A percentile compares a stretch with the other conserved stretches of the same genome.
Evolutionary conservation across 192 early-diverging fungal genomes (phyloP).

Genomic region (Rhizophlyctis rosea): DNA sequence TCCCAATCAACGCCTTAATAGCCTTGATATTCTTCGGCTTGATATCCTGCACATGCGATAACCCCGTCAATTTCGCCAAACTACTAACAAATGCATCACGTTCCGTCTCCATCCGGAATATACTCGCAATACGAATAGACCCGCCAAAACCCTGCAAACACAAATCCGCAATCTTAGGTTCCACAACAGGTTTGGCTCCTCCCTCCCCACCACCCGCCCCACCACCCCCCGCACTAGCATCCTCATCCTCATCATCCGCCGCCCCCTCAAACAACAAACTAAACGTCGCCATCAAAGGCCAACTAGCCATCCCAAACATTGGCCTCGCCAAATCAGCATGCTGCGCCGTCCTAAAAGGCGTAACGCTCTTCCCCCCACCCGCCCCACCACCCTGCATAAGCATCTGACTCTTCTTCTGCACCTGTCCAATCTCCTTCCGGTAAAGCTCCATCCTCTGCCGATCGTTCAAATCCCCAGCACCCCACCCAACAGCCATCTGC

Average conservation of each 20-base stretch:
- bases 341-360: slow-evolving; percentile 41
- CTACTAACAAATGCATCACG: slow-evolving; percentile 89
- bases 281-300: slow-evolving; percentile 58
- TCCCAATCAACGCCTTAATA: slow-evolving; percentile 78
- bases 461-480: slow-evolving; percentile 42
- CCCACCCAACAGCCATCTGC: slow-evolving; percentile 53
- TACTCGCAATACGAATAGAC: slow-evolving; percentile 74
- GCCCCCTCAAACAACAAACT: slow-evolving; percentile 50
- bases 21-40: slow-evolving; percentile 89
- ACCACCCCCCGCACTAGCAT: background rate
- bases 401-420: slow-evolving; percentile 56
- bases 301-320: slow-evolving; percentile 55
- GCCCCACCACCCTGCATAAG: slow-evolving; percentile 27
- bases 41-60: slow-evolving; percentile 82
- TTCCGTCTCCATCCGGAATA: slow-evolving; percentile 88
- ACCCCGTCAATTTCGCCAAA: slow-evolving; percentile 80
- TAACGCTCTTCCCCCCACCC: slow-evolving; percentile 6
- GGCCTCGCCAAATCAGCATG: slow-evolving; percentile 45
- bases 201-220: slow-evolving; percentile 1
- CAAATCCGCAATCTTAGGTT: slow-evolving; percentile 53
- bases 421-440: slow-evolving; percentile 45
- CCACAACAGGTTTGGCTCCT: slow-evolving; percentile 13
- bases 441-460: slow-evolving; percentile 51
- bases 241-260: slow-evolving; percentile 30
- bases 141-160: slow-evolving; percentile 77